phyloP scores from a whole-genome alignment of 2,329 filamentous ascomycete species.

The Colletotrichum plurivorum region DNA sequence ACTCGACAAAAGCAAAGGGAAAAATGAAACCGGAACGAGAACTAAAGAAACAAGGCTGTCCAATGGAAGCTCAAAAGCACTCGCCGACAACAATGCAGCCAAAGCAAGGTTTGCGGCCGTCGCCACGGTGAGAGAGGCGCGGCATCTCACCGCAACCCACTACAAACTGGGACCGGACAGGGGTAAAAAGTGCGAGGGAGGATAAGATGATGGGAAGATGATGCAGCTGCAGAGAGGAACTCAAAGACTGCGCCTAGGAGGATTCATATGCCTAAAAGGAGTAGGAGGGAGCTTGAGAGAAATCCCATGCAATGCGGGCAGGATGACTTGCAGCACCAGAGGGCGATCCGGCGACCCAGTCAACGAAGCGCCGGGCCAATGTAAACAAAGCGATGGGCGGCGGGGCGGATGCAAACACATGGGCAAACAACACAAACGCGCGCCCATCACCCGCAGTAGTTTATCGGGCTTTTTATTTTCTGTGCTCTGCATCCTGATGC shows the following conservation, averaged over 20 bases:
- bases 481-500: not conserved
- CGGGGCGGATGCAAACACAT: not conserved
- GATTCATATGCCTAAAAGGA: too few species aligned
- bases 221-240: slow-evolving; percentile 12
- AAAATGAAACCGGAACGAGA: not conserved
- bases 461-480: slow-evolving; percentile 4
- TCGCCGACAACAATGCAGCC: slow-evolving; percentile 19
- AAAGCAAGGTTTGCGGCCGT: slow-evolving; percentile 28
- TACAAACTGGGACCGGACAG: slow-evolving; percentile 10
- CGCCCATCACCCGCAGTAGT: not conserved
- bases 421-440: not conserved
- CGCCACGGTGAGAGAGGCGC: slow-evolving; percentile 26
- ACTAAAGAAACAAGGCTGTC: slow-evolving; percentile 20
- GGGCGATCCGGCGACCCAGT: slow-evolving; percentile 19
- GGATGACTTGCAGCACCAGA: slow-evolving; percentile 19
- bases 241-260: not conserved
- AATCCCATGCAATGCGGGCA: slow-evolving; percentile 12
- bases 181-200: slow-evolving; percentile 30
- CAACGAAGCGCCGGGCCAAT: slow-evolving; percentile 16
- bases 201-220: slow-evolving; percentile 27
- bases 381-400: slow-evolving; percentile 36
- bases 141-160: slow-evolving; percentile 36
- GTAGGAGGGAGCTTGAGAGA: not conserved
- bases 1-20: not conserved
- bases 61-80: not conserved